Base-by-base conservation (phyloP, 768 basidiomycete species). In the Suillus occidentalis region DNA sequence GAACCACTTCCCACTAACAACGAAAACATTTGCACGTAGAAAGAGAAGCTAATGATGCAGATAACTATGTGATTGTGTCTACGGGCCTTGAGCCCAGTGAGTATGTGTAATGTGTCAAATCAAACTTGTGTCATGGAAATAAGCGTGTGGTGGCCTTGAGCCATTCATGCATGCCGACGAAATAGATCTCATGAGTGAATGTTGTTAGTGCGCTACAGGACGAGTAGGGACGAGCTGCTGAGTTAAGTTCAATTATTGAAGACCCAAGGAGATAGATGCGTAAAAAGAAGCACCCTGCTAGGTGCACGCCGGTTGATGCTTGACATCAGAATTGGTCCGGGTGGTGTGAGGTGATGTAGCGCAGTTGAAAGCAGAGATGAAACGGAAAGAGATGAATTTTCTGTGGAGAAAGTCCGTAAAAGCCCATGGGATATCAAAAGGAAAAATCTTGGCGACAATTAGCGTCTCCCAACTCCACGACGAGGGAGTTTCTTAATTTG, bases 401-500 rank as follows among this genome's bases (percentile, higher is more conserved):
- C 45, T 58, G 53, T 34, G 53, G 20, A 31, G 58, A 53, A 43
- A 31, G 61, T 59, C 62, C 22, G 40, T 42, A 18, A 58, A 16
- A 58, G 18, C 39, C 58, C 58, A 59, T 31, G 37, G 25, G 20
- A 60, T 60, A 60, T 55, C 61, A 60, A 39, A 60, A 62, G 55
- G 49, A 62, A 66, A 61, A 45, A 63, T 52, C 40, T 63, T 64
- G 47, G 22, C 31, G 43, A 59, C 43, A 47, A 55, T 68, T 55
- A 70, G 49, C 75, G 72, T 65, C 75, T 74, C 55, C 22, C 69
- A 45, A 42, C 39, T 59, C 76, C 76, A 3, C 75, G 82, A 56
- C 76, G 84, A 53, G 87, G 87, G 56, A 88, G 78, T 63, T 84
- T 86, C 76, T 85, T 86, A 55, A 87, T 82, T 58, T 79, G 79